Conservation (phyloP, 306 rosid species). For the Lathyrus tuberosus region DNA sequence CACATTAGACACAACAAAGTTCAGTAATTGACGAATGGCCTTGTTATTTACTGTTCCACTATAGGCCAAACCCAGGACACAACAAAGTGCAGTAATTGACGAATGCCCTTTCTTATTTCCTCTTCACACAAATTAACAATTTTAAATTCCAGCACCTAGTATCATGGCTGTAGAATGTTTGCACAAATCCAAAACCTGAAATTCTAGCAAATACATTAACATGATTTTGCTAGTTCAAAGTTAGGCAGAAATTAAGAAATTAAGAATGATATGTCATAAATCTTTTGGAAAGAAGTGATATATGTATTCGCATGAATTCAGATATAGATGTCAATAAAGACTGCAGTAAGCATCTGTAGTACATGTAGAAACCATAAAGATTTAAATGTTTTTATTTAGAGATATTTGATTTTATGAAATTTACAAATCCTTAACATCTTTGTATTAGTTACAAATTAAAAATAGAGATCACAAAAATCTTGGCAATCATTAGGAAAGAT, state of each 20-base stretch:
- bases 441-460: too few relatives aligned
- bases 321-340: constrained; percentile 2
- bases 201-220: too few relatives aligned
- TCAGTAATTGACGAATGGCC: constrained; percentile 92
- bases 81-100: too few relatives aligned
- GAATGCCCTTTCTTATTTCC: too few relatives aligned
- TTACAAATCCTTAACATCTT: too few relatives aligned
- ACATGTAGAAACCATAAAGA: not conserved
- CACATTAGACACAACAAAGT: constrained; percentile 97
- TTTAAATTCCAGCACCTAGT: too few relatives aligned
- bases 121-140: too few relatives aligned
- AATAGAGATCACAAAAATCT: not conserved
- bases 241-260: too few relatives aligned
- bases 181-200: too few relatives aligned
- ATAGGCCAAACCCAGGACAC: constrained; percentile 94
- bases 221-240: too few relatives aligned
- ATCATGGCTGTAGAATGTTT: too few relatives aligned
- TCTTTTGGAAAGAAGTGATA: constrained; percentile 5
- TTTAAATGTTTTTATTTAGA: not conserved
- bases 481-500: constrained; percentile 12
- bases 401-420: too few relatives aligned
- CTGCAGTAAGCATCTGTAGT: not conserved
- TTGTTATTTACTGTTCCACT: constrained; percentile 96
- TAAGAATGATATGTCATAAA: not conserved
- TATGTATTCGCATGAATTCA: not conserved